phyloP scores from a whole-genome alignment of 371 early-diverging fungal species.

The Mucor irregularis region DNA sequence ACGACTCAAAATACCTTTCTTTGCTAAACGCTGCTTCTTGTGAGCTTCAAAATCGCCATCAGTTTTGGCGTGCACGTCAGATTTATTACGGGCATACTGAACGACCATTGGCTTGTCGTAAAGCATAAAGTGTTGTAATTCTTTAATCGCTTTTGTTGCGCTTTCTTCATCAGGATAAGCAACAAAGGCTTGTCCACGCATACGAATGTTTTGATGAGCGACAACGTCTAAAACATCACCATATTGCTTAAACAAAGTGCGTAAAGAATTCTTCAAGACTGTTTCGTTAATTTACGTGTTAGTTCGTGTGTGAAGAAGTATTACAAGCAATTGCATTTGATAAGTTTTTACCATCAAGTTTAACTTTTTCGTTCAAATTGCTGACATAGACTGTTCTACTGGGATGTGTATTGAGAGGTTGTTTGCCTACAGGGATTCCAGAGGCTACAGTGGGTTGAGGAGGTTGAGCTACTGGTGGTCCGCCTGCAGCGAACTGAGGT shows the following conservation, averaged over 20 bases:
- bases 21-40: slow-evolving; percentile 53
- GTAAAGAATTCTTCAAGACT: slow-evolving; percentile 79
- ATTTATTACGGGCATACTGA: slow-evolving; percentile 79
- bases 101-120: slow-evolving; percentile 87
- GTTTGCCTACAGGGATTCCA: slow-evolving; percentile 56
- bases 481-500: background rate
- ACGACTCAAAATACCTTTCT: too few relatives aligned
- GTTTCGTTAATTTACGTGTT: background rate
- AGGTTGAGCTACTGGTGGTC: slow-evolving; percentile 4
- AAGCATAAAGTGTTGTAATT: slow-evolving; percentile 81
- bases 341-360: slow-evolving; percentile 63
- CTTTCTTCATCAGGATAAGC: slow-evolving; percentile 61
- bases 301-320: background rate
- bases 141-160: slow-evolving; percentile 82
- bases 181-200: slow-evolving; percentile 86
- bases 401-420: slow-evolving; percentile 65
- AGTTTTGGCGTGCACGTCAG: slow-evolving; percentile 74
- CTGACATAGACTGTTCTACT: slow-evolving; percentile 84
- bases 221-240: slow-evolving; percentile 69
- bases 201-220: slow-evolving; percentile 65
- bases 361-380: slow-evolving; percentile 86
- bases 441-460: slow-evolving; percentile 20
- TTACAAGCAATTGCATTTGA: slow-evolving; percentile 45
- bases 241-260: slow-evolving; percentile 81
- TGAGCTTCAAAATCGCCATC: slow-evolving; percentile 73